Evolutionary conservation across 2,329 filamentous ascomycete species (phyloP).

Genomic region (Fusarium papillatum): DNA sequence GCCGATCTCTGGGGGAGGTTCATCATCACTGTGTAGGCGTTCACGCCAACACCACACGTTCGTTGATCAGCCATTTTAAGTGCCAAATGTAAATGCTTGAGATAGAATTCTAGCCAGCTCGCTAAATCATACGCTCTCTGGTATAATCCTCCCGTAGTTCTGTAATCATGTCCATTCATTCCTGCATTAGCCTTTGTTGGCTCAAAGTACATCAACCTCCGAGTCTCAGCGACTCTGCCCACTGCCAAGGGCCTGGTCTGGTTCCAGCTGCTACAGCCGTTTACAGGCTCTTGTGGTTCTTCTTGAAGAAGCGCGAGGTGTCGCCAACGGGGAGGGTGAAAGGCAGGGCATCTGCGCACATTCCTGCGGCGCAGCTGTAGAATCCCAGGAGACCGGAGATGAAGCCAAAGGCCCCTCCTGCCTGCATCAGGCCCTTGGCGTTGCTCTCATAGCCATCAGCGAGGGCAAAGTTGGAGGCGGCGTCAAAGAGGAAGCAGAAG

Average conservation of each 20-base stretch:
- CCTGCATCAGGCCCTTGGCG: slow-evolving; percentile 29
- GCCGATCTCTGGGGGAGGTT: background rate
- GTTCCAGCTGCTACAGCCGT: too few relatives aligned
- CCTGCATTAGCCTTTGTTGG: background rate
- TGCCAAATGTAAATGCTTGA: background rate
- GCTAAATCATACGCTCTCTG: background rate
- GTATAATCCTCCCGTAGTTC: background rate
- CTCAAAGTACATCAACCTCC: background rate
- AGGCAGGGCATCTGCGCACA: slow-evolving; percentile 42
- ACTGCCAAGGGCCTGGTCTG: background rate
- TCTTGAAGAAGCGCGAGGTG: slow-evolving; percentile 35
- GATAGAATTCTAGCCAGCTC: background rate
- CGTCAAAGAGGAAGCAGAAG: slow-evolving; percentile 44
- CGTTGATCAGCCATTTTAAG: background rate
- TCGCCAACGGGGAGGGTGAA: slow-evolving; percentile 44
- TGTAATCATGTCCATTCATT: background rate
- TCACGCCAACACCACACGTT: background rate
- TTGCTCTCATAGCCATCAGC: slow-evolving; percentile 41
- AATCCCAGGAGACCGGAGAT: slow-evolving; percentile 43
- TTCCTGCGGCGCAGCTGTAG: slow-evolving; percentile 39
- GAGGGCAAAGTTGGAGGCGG: slow-evolving; percentile 36
- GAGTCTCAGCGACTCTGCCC: background rate
- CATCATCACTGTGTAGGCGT: background rate
- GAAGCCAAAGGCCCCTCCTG: slow-evolving; percentile 43
- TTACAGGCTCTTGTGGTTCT: slow-evolving; percentile 18